Evolutionary conservation across 163 green algal genomes (phyloP).

Genomic region (Scenedesmus sp.): DNA sequence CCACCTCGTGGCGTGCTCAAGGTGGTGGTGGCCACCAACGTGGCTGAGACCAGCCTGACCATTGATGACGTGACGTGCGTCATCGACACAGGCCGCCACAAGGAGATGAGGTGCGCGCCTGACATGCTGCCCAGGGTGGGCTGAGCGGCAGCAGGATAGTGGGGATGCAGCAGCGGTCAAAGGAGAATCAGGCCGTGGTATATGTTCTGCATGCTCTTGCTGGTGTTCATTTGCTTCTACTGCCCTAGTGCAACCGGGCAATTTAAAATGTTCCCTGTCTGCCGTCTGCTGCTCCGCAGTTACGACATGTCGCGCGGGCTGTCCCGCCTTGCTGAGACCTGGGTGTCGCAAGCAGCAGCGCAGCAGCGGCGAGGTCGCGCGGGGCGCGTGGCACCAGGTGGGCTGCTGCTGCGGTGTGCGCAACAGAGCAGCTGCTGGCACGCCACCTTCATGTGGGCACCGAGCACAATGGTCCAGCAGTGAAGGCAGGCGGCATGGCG

Average conservation of each 20-base stretch:
- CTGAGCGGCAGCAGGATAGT: not conserved
- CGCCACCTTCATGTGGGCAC: not conserved
- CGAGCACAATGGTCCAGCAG: too few species aligned
- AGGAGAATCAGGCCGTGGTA: not conserved
- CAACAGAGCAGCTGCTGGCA: not conserved
- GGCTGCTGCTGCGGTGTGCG: not conserved
- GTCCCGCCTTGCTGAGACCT: conserved; percentile 72
- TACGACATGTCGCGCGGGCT: conserved; percentile 74
- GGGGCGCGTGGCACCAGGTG: conserved; percentile 79
- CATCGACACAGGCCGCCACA: conserved; percentile 89
- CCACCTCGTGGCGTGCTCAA: conserved; percentile 72
- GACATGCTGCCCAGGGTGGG: too few species aligned
- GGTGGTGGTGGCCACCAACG: conserved; percentile 93
- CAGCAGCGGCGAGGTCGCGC: conserved; percentile 88
- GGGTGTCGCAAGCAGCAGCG: conserved; percentile 79
- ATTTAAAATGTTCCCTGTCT: too few species aligned
- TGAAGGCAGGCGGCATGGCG: too few species aligned
- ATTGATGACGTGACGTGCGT: conserved; percentile 94
- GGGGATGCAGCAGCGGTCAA: not conserved
- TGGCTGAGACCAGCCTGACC: conserved; percentile 95
- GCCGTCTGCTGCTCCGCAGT: not conserved
- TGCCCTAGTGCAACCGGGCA: too few species aligned
- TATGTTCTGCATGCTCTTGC: not conserved
- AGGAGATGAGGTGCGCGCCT: conserved; percentile 83
- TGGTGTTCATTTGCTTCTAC: not conserved